Evolutionary conservation across 2,329 filamentous ascomycete genomes (phyloP), one percentile per base, ranked within the genome.

Genomic region (Dendryphion nanum): DNA sequence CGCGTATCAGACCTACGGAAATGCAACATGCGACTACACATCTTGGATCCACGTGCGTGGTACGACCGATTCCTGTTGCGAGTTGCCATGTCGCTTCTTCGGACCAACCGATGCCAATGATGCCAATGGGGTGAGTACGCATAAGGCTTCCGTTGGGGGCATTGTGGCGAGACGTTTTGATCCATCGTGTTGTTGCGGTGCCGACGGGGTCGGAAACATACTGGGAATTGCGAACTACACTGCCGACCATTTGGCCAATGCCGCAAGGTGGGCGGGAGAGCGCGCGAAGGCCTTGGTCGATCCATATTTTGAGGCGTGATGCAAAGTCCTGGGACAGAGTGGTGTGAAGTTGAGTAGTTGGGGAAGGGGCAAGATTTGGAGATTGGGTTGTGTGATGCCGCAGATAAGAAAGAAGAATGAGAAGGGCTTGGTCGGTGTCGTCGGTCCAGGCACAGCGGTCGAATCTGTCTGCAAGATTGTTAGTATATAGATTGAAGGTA

Each of bases 131-230:
- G 38, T 77, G 73, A 6, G 73, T 77, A 6, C 75, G 53, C 75
- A 78, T 78, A 10, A 78, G 47, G 30, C 71, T 74, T 2, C 75
- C 75, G 37, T 78, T 78, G 0, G 75, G 71, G 0, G 75, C 75
- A 4, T 63, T 60, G 3, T 66, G 52, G 31, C 64, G 64, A 0
- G 59, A 59, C 1, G 61, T 57, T 3, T 63, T 63, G 13, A 64
- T 50, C 75, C 75, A 78, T 13, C 60, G 53, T 8, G 55, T 48
- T 2, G 65, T 59, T 2, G 75, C 72, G 4, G 57, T 63, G 0
- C 37, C 59, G 13, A 63, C 55, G 0, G 75, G 74, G 24, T 72
- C 55, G 1, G 56, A 48, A 0, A 70, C 55, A 38, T 69, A 78
- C 2, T 58, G 53, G 10, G 57, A 59, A 7, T 58, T 59, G 3